Percentiles rank a stretch among this genome's conserved stretches.
These are phyloP conservation scores for Aegilops speltoides DNA, from an alignment of 176 grass and related monocot genomes.

Conservation along the genomic window DNA sequence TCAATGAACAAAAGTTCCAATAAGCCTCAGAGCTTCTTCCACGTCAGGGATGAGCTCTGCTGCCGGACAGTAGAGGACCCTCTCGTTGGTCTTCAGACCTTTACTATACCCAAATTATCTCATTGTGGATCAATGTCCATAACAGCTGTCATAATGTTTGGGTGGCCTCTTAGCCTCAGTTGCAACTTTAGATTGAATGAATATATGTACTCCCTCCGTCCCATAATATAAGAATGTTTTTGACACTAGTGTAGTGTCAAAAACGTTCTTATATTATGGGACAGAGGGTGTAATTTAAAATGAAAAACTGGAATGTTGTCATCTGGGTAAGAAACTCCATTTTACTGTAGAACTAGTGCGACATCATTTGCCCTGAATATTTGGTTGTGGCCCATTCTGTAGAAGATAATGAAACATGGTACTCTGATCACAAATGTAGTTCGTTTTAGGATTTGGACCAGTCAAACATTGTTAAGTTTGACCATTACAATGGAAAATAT, in stretches of 20 bases:
- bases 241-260: no score
- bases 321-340: constrained; percentile 14
- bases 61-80: not conserved
- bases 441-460: not conserved
- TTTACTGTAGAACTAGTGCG: not conserved
- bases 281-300: not conserved
- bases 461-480: not conserved
- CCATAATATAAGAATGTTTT: no score
- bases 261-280: no score
- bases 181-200: not conserved
- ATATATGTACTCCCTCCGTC: not conserved
- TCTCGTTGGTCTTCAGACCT: not conserved
- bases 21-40: not conserved
- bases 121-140: not conserved
- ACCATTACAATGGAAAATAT: not conserved
- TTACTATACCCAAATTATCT: not conserved
- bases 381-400: constrained; percentile 14
- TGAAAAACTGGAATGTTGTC: not conserved
- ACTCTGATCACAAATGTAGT: not conserved
- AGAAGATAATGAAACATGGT: not conserved
- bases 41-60: not conserved
- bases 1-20: not conserved
- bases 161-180: constrained; percentile 17
- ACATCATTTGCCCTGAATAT: constrained; percentile 20
- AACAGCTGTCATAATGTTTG: not conserved